These are phyloP conservation scores for Phytopythium sindhum DNA, from an alignment of 352 stramenopile genomes.

Conservation along the genomic window DNA sequence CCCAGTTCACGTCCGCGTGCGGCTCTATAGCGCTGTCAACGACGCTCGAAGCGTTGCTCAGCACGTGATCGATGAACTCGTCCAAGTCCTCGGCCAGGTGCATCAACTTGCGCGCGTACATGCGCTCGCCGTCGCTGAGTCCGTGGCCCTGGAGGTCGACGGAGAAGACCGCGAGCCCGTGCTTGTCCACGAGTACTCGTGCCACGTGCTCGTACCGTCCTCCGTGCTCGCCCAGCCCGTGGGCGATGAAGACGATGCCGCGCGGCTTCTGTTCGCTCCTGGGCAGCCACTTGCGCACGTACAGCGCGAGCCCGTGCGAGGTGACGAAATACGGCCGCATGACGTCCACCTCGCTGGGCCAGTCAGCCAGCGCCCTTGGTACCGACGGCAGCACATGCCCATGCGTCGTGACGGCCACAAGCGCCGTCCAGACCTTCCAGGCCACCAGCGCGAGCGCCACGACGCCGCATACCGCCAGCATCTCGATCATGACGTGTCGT, in stretches of 20 bases:
- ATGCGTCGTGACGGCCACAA: slow-evolving; percentile 9
- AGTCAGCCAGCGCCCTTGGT: slow-evolving; percentile 1
- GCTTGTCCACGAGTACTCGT: slow-evolving; percentile 20
- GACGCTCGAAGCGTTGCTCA: slow-evolving; percentile 16
- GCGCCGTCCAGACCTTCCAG: slow-evolving; percentile 9
- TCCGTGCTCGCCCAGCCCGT: slow-evolving; percentile 52
- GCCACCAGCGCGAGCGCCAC: slow-evolving; percentile 14
- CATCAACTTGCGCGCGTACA: slow-evolving; percentile 39
- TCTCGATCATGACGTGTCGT: slow-evolving; percentile 2
- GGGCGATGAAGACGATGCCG: slow-evolving; percentile 50
- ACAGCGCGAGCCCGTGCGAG: slow-evolving; percentile 36
- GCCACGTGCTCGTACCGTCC: slow-evolving; percentile 51
- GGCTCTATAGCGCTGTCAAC: slow-evolving; percentile 29
- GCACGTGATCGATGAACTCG: slow-evolving; percentile 49
- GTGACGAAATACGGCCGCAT: slow-evolving; percentile 32
- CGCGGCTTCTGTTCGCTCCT: slow-evolving; percentile 12
- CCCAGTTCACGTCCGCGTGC: slow-evolving; percentile 30
- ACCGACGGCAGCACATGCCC: slow-evolving; percentile 20
- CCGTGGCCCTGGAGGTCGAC: slow-evolving; percentile 64
- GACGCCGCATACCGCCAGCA: slow-evolving; percentile 12
- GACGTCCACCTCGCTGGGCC: slow-evolving; percentile 12
- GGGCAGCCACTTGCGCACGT: slow-evolving; percentile 43
- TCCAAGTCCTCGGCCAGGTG: slow-evolving; percentile 49
- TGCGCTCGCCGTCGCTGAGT: slow-evolving; percentile 52
- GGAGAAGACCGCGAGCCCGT: slow-evolving; percentile 48